Conservation (phyloP, 768 basidiomycete genomes). For the Mycena pura region DNA sequence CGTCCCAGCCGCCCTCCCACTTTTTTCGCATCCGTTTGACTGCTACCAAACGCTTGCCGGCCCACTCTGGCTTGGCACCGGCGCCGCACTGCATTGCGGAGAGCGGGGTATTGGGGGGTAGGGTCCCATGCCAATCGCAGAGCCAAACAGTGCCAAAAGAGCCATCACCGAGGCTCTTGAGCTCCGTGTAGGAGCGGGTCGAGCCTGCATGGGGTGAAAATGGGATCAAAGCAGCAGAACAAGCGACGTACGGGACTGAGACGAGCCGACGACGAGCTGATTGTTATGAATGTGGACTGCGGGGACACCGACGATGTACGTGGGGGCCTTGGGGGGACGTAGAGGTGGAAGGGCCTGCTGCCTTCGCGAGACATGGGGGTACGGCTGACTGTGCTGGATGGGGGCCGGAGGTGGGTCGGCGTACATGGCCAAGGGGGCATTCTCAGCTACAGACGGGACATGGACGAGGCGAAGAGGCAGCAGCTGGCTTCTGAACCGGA, state of each 20-base stretch:
- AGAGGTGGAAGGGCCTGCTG: slow-evolving; percentile 38
- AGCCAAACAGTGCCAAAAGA: slow-evolving; percentile 99
- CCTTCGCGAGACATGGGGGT: slow-evolving; percentile 29
- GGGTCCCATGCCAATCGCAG: slow-evolving; percentile 97
- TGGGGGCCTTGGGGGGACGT: slow-evolving; percentile 57
- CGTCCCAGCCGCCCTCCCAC: slow-evolving; percentile 98
- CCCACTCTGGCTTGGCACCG: slow-evolving; percentile 92
- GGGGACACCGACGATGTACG: slow-evolving; percentile 76
- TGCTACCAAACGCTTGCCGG: slow-evolving; percentile 92
- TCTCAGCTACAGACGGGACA: background rate
- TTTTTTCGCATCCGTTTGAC: slow-evolving; percentile 98
- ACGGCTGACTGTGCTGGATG: slow-evolving; percentile 40
- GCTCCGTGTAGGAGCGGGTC: slow-evolving; percentile 87
- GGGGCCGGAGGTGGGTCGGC: slow-evolving; percentile 40
- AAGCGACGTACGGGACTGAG: slow-evolving; percentile 67
- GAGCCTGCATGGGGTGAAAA: slow-evolving; percentile 59
- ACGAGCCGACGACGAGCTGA: slow-evolving; percentile 74
- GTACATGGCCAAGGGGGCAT: slow-evolving; percentile 21
- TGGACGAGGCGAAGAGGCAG: background rate
- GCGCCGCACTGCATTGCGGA: slow-evolving; percentile 97
- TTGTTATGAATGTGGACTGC: slow-evolving; percentile 76
- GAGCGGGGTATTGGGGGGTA: slow-evolving; percentile 88
- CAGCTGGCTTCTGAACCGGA: background rate
- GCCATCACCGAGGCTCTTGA: slow-evolving; percentile 97
- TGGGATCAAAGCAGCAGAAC: slow-evolving; percentile 13